Conservation (phyloP, 1,139 yeast genomes). For the Yamadazyma aaseri region DNA sequence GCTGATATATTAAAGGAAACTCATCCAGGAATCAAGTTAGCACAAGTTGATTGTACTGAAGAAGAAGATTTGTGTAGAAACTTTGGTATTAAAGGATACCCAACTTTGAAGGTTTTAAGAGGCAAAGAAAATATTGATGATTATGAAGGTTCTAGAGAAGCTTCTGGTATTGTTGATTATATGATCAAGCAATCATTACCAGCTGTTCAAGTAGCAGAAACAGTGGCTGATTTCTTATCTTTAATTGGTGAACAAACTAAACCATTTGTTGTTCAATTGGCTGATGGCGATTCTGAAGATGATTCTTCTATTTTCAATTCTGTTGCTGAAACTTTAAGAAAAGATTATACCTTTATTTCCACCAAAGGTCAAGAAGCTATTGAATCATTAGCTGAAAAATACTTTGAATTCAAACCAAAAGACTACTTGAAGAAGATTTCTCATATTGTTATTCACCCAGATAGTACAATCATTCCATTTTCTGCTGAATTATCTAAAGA, state of each 20-base stretch:
- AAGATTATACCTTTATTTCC: constrained; percentile 60
- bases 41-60: constrained; percentile 91
- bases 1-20: constrained; percentile 70
- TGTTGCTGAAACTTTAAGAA: constrained; percentile 59
- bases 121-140: constrained; percentile 51
- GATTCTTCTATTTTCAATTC: constrained; percentile 49
- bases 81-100: constrained; percentile 83
- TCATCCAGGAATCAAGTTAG: constrained; percentile 64
- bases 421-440: constrained; percentile 24
- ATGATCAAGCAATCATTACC: constrained; percentile 87
- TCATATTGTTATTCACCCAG: constrained; percentile 41
- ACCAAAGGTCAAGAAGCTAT: constrained; percentile 42
- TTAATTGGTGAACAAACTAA: constrained; percentile 46
- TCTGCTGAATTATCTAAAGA: constrained; percentile 21
- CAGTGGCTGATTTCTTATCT: constrained; percentile 49
- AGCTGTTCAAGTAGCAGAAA: constrained; percentile 57
- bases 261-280: constrained; percentile 56
- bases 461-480: constrained; percentile 31
- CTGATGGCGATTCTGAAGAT: constrained; percentile 32
- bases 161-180: constrained; percentile 72
- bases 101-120: constrained; percentile 84
- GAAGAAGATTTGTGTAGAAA: constrained; percentile 77
- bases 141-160: constrained; percentile 82
- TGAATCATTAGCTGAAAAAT: constrained; percentile 24
- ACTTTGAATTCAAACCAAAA: constrained; percentile 21